Base-by-base conservation (phyloP, 2,329 filamentous ascomycete genomes). In the Hymenoscyphus linearis region DNA sequence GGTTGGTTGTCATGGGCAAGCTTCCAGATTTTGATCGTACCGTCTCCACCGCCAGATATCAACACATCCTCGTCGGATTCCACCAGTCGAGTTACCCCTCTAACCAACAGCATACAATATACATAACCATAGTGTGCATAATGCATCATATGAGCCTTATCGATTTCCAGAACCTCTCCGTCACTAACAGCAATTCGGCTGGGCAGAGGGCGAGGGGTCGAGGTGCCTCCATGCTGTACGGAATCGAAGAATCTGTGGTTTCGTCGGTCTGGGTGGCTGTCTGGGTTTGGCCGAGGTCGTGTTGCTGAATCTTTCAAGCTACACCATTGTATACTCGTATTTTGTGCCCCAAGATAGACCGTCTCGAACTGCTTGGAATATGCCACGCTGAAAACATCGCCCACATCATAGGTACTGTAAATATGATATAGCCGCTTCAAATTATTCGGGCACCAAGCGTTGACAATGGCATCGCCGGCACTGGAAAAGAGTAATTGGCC, bases 51-150 rank as follows among this genome's bases (percentile, higher is more conserved):
- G 9, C 93, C 95, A 0, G 93, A 96, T 35, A 99, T 85, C 40
- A 99, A 74, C 0, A 96, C 86, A 68, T 98, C 93, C 27, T 89
- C 85, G 1, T 90, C 86, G 0, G 84, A 80, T 6, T 88, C 88
- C 3, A 91, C 82, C 6, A 91, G 81, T 1, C 85, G 79, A 0
- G 82, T 85, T 0, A 82, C 81, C 0, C 90, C 90, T 63, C 84
- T 86, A 0, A 91, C 87, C 62, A 99, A 81, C 4, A 96, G 81
- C 93, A 98, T 98, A 74, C 92, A 96, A 74, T 97, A 97, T 0
- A 99, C 87, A 73, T 97, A 98, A 52, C 96, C 95, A 74, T 88
- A 93, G 74, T 99, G 95, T 1, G 95, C 92, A 76, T 96, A 99
- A 69, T 95, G 89, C 61, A 82, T 84, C 61, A 96, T 90, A 60